Evolutionary conservation across 2,329 filamentous ascomycete species (phyloP).

Genomic region (Helicocarpus griseus): DNA sequence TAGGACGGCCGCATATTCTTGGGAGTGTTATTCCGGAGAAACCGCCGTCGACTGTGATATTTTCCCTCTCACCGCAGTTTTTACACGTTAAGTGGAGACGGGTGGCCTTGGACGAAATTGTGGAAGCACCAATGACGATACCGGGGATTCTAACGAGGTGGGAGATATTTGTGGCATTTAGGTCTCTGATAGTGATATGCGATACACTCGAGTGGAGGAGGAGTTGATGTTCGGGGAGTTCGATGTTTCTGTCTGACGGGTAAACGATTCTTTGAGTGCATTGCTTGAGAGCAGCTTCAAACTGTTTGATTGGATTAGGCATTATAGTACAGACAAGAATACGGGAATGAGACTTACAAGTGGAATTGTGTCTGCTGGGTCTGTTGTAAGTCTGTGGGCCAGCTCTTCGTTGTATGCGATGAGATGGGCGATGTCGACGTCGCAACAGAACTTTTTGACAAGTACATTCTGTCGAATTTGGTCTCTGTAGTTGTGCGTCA

Average conservation of each 20-base stretch:
- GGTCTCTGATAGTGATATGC: constrained; percentile 83
- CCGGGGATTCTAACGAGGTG: constrained; percentile 93
- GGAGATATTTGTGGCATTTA: constrained; percentile 86
- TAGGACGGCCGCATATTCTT: constrained; percentile 59
- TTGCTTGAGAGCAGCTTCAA: constrained; percentile 78
- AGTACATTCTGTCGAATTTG: constrained; percentile 92
- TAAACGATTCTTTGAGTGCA: constrained; percentile 93
- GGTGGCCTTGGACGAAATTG: constrained; percentile 92
- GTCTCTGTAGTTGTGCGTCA: constrained; percentile 50
- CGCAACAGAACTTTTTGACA: constrained; percentile 88
- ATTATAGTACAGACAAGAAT: neutral
- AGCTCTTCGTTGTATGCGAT: constrained; percentile 96
- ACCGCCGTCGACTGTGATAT: constrained; percentile 66
- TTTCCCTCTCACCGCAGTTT: constrained; percentile 65
- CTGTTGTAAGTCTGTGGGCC: constrained; percentile 77
- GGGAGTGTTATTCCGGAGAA: constrained; percentile 83
- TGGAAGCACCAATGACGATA: constrained; percentile 94
- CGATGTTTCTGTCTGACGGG: constrained; percentile 56
- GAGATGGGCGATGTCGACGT: constrained; percentile 88
- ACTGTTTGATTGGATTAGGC: constrained; percentile 45
- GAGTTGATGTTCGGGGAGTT: constrained; percentile 84
- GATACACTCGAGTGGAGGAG: constrained; percentile 87
- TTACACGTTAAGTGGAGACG: constrained; percentile 78
- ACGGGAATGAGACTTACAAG: constrained; percentile 55
- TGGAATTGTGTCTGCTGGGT: constrained; percentile 87